Base-by-base conservation (phyloP, 371 early-diverging fungal genomes). In the Rhizomucor miehei region DNA sequence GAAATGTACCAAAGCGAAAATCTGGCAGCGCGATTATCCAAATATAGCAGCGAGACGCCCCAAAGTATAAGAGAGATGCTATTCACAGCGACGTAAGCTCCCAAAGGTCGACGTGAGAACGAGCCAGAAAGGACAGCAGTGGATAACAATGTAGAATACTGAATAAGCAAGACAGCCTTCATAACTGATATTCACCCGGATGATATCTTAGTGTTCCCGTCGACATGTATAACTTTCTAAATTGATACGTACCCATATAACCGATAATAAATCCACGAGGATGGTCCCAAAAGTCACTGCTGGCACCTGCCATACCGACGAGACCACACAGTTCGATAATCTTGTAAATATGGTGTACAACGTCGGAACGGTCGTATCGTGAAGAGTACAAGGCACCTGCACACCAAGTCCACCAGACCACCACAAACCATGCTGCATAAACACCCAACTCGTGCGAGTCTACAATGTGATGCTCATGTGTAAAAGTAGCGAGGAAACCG, bases 391-490 rank as follows among this genome's bases (percentile, higher is more conserved):
- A 61, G 10, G 82, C 79, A 48, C 78, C 73, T 1, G 82, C 73
- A 37, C 79, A 74, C 79, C 82, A 81, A 47, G 78, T 77, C 82
- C 82, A 81, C 82, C 82, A 81, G 62, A 81, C 69, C 1, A 81
- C 76, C 1, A 77, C 75, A 55, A 81, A 81, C 81, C 81, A 81
- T 14, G 74, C 74, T 25, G 69, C 76, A 51, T 81, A 81, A 6
- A 63, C 62, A 8, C 69, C 67, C 23, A 81, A 44, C 1, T 63
- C 61, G 0, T 54, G 40, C 1, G 48, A 25, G 52, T 63, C 66
- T 2, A 59, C 49, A 46, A 81, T 81, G 8, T 79, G 71, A 19
- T 77, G 70, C 4, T 77, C 67, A 49, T 79, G 78, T 2, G 82
- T 81, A 50, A 79, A 81, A 13, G 77, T 72, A 29, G 69, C 71